Conservation (phyloP, 331 rosid genomes). For the Stylosanthes scabra region DNA sequence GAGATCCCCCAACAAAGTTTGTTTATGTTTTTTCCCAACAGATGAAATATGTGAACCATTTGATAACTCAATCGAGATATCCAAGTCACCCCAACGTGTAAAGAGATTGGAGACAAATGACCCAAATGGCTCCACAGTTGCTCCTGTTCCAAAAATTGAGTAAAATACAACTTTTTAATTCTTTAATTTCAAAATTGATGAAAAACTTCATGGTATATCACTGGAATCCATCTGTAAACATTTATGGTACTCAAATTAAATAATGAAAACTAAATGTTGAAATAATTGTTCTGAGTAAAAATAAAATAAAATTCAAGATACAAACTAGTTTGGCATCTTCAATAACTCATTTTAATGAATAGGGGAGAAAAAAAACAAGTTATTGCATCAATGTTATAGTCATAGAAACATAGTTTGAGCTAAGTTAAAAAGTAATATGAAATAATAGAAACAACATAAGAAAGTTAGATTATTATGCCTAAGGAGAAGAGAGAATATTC, state of each 20-base stretch:
- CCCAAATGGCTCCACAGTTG: conserved; percentile 91
- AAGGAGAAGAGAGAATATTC: conserved; percentile 19
- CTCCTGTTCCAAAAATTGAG: conserved; percentile 67
- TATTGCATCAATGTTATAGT: background rate
- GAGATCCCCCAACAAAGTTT: conserved; percentile 54
- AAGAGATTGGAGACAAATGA: conserved; percentile 88
- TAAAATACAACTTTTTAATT: conserved; percentile 31
- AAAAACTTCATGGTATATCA: conserved; percentile 23
- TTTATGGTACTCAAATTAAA: conserved; percentile 19
- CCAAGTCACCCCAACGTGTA: conserved; percentile 89
- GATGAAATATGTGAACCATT: conserved; percentile 66
- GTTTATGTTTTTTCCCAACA: conserved; percentile 64
- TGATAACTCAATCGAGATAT: conserved; percentile 71
- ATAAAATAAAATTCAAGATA: conserved; percentile 19
- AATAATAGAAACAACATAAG: conserved; percentile 27
- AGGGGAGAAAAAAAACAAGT: conserved; percentile 23
- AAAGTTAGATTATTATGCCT: conserved; percentile 8
- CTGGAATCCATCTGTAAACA: conserved; percentile 13
- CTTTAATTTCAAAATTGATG: conserved; percentile 35
- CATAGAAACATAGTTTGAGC: conserved; percentile 14
- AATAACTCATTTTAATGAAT: conserved; percentile 1
- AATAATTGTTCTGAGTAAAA: background rate
- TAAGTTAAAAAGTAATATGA: conserved; percentile 10
- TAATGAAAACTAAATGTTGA: conserved; percentile 1
- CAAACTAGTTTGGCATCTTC: background rate